Conservation (phyloP, 352 stramenopile genomes). For the Globisporangium nodosum region DNA sequence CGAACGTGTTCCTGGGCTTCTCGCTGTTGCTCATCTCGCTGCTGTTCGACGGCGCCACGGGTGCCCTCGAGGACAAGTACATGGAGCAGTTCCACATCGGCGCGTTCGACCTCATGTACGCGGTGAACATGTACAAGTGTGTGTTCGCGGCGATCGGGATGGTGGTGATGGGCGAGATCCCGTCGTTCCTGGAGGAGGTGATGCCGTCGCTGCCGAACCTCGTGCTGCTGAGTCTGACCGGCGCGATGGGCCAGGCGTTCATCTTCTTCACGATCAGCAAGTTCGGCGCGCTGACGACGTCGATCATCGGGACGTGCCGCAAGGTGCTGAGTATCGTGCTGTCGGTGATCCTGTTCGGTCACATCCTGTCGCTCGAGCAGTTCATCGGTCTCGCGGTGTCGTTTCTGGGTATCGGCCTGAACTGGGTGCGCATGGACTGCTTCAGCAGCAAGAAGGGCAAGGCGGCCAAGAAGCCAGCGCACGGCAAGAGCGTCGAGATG, state of each 20-base stretch:
- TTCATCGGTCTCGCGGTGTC: conserved; percentile 51
- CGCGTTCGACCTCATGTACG: conserved; percentile 84
- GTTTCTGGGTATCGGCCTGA: conserved; percentile 72
- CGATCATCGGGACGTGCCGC: conserved; percentile 81
- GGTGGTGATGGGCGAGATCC: conserved; percentile 67
- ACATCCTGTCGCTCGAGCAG: conserved; percentile 68
- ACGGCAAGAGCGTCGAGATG: conserved; percentile 11
- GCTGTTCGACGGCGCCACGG: conserved; percentile 73
- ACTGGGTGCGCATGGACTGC: conserved; percentile 67
- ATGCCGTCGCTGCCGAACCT: conserved; percentile 56
- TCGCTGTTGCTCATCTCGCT: conserved; percentile 67
- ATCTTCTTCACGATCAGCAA: conserved; percentile 88
- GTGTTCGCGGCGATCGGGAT: conserved; percentile 61
- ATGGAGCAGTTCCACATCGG: conserved; percentile 78
- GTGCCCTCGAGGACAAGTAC: conserved; percentile 78
- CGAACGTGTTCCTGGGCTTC: conserved; percentile 63
- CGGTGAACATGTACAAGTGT: conserved; percentile 84
- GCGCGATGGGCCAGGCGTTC: conserved; percentile 74
- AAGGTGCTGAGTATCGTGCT: conserved; percentile 85
- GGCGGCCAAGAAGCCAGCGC: neutral
- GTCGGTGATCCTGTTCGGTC: conserved; percentile 77
- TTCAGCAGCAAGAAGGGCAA: conserved; percentile 23
- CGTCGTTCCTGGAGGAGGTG: conserved; percentile 54
- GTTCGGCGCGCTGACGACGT: conserved; percentile 79
- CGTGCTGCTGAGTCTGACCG: conserved; percentile 67